These are phyloP conservation scores for Litsea cubeba DNA, from an alignment of 164 flowering plant species.

Conservation along the genomic window DNA sequence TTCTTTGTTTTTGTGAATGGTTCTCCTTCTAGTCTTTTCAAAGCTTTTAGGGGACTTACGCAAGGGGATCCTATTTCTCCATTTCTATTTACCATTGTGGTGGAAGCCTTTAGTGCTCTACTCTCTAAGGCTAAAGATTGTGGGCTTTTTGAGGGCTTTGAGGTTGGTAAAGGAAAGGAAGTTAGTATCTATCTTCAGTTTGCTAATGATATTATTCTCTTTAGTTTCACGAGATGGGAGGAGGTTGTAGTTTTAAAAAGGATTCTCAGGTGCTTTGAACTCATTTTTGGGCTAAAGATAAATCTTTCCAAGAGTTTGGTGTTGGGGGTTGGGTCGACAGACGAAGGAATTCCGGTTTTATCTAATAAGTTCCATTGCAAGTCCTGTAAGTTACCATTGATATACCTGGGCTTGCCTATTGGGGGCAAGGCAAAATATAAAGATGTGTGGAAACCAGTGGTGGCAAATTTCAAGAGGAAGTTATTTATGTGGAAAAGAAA, in stretches of 20 bases:
- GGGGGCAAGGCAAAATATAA: background rate
- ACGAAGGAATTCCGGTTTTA: too few species aligned
- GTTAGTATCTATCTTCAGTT: too few species aligned
- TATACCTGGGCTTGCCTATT: background rate
- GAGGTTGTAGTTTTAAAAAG: too few species aligned
- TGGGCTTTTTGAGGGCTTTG: background rate
- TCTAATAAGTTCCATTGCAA: too few species aligned
- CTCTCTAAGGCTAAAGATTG: background rate
- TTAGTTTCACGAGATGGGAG: background rate
- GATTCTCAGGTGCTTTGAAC: too few species aligned
- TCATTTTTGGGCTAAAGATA: too few species aligned
- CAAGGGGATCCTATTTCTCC: background rate
- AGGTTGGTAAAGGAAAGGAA: too few species aligned
- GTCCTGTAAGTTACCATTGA: background rate
- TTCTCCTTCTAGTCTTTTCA: background rate
- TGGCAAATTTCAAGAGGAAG: background rate
- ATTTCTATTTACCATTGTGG: background rate
- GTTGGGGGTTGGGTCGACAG: too few species aligned
- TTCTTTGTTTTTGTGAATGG: background rate
- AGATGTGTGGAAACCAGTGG: background rate
- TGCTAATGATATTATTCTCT: too few species aligned
- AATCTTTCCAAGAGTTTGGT: too few species aligned
- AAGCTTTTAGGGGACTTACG: background rate
- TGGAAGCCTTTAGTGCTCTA: background rate
- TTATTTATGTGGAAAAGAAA: background rate